phyloP scores from a whole-genome alignment of 2,329 filamentous ascomycete genomes.

The Bipolaris bicolor region DNA sequence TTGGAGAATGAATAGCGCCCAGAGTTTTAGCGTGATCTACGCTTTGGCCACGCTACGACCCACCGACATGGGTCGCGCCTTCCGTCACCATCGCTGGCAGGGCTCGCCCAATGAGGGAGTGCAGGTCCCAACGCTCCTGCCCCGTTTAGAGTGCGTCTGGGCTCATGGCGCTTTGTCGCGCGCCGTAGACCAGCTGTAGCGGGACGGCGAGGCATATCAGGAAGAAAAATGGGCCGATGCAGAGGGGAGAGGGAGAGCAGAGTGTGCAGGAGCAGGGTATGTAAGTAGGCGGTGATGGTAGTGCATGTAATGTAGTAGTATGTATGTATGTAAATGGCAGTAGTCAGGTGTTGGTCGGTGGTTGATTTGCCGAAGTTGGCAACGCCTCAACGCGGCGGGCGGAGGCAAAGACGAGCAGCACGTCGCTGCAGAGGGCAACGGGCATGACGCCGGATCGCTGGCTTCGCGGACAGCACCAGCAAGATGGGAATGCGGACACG shows the following conservation, averaged over 20 bases:
- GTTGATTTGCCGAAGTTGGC: slow-evolving; percentile 23
- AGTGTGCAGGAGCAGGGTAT: neutral
- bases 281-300: neutral
- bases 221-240: neutral
- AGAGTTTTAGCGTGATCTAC: slow-evolving; percentile 28
- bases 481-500: neutral
- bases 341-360: slow-evolving; percentile 3
- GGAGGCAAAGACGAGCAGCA: slow-evolving; percentile 16
- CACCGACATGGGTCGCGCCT: slow-evolving; percentile 29
- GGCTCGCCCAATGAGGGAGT: slow-evolving; percentile 27
- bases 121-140: slow-evolving; percentile 18
- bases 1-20: slow-evolving; percentile 36
- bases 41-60: slow-evolving; percentile 17
- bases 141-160: slow-evolving; percentile 12
- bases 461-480: neutral
- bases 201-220: neutral
- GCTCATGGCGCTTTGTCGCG: slow-evolving; percentile 13
- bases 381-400: slow-evolving; percentile 24
- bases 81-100: slow-evolving; percentile 28
- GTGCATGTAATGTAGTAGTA: slow-evolving; percentile 2
- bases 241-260: neutral
- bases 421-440: slow-evolving; percentile 11
- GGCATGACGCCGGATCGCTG: slow-evolving; percentile 6
- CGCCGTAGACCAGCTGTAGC: neutral
- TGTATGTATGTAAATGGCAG: no score